phyloP scores from a whole-genome alignment of 1,139 yeast genomes.

The Zygoascus hellenicus region DNA sequence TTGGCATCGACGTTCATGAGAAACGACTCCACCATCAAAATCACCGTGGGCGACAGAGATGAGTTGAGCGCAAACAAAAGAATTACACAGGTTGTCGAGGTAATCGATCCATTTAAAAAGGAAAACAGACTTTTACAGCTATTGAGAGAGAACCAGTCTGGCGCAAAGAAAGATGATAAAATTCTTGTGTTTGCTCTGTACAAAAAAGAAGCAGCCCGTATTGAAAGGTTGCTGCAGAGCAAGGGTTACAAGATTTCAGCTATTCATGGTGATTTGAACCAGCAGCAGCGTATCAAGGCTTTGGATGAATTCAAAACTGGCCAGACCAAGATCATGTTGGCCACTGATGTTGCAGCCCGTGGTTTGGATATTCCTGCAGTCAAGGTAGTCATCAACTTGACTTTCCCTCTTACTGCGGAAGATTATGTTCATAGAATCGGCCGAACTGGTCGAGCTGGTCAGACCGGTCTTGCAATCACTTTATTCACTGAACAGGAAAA shows the following conservation, averaged over 20 bases:
- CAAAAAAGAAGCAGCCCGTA: conserved; percentile 92
- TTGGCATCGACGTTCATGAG: conserved; percentile 84
- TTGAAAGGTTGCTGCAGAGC: conserved; percentile 67
- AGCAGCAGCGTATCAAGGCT: conserved; percentile 87
- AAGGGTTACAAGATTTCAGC: conserved; percentile 83
- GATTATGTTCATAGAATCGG: conserved; percentile 98
- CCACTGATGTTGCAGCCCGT: conserved; percentile 99
- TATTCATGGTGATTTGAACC: conserved; percentile 92
- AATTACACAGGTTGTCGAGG: conserved; percentile 90
- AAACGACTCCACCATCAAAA: conserved; percentile 60
- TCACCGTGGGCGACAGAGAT: conserved; percentile 89
- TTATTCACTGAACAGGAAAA: conserved; percentile 95
- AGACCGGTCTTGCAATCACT: conserved; percentile 90
- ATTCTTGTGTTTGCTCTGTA: conserved; percentile 88
- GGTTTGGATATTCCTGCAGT: conserved; percentile 98
- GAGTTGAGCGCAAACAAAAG: conserved; percentile 91
- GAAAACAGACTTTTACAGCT: conserved; percentile 70
- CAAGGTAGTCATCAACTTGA: conserved; percentile 88
- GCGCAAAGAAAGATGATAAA: conserved; percentile 59
- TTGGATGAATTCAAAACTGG: conserved; percentile 82
- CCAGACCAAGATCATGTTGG: conserved; percentile 66
- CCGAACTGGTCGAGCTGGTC: conserved; percentile 98
- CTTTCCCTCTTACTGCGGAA: conserved; percentile 96
- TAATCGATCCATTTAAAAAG: conserved; percentile 74
- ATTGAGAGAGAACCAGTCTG: conserved; percentile 68